These are phyloP conservation scores for Massariosphaeria phaeospora DNA, from an alignment of 495 filamentous ascomycete species.

Conservation along the genomic window DNA sequence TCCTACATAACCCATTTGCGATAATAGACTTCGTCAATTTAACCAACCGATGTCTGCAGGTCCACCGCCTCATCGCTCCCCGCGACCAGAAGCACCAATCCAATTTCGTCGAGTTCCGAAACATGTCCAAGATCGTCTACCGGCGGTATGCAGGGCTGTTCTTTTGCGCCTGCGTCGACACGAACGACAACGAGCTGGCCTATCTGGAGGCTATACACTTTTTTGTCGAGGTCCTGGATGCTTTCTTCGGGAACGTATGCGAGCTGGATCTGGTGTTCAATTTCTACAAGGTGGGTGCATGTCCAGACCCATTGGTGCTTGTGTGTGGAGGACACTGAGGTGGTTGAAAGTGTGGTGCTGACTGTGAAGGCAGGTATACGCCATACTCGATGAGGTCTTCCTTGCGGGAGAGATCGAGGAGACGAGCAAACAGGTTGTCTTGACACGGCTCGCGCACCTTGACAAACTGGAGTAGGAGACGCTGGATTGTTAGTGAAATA, in stretches of 20 bases:
- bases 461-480: slow-evolving; percentile 80
- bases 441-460: slow-evolving; percentile 89
- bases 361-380: slow-evolving; percentile 69
- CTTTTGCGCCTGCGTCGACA: slow-evolving; percentile 98
- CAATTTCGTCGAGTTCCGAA: slow-evolving; percentile 95
- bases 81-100: slow-evolving; percentile 99
- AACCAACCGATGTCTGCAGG: slow-evolving; percentile 46
- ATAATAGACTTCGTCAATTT: slow-evolving; percentile 11
- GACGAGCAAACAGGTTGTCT: slow-evolving; percentile 94
- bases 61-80: slow-evolving; percentile 94
- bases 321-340: background rate
- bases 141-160: slow-evolving; percentile 94
- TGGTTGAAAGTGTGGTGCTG: background rate
- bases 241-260: slow-evolving; percentile 98
- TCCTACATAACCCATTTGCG: background rate
- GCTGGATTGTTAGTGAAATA: background rate
- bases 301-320: no score
- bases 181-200: slow-evolving; percentile 96
- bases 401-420: slow-evolving; percentile 97
- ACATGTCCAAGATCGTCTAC: slow-evolving; percentile 84
- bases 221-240: slow-evolving; percentile 96
- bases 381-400: slow-evolving; percentile 95
- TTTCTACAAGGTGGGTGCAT: slow-evolving; percentile 69
- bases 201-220: slow-evolving; percentile 98
- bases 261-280: slow-evolving; percentile 99